Conservation (phyloP, 2,329 filamentous ascomycete species). For the Ceratocystiopsis sp. region DNA sequence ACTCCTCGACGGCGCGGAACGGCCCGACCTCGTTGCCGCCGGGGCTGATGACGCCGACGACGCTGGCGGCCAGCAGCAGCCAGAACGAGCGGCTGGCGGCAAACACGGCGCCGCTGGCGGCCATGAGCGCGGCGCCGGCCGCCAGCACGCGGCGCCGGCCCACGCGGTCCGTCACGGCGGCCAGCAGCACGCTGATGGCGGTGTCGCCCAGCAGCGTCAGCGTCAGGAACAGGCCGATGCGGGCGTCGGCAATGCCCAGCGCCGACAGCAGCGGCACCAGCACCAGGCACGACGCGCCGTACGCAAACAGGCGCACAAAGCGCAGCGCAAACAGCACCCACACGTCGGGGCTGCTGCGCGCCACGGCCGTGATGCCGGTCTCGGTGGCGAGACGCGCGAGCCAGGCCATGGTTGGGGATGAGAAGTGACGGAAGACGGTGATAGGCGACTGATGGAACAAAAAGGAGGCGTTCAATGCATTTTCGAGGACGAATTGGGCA, state of each 20-base stretch:
- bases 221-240: constrained; percentile 48
- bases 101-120: constrained; percentile 37
- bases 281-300: constrained; percentile 40
- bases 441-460: no score
- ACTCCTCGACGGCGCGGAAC: constrained; percentile 45
- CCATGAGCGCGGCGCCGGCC: constrained; percentile 37
- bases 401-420: background rate
- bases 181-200: constrained; percentile 39
- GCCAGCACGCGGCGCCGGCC: constrained; percentile 37
- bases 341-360: constrained; percentile 26
- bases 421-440: no score
- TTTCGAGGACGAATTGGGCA: no score
- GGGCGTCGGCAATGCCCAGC: constrained; percentile 30
- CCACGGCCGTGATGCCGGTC: constrained; percentile 27
- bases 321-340: constrained; percentile 41
- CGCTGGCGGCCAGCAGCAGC: constrained; percentile 37
- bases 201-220: constrained; percentile 44
- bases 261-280: constrained; percentile 37
- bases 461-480: no score
- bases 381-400: constrained; percentile 13
- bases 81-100: constrained; percentile 35
- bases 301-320: constrained; percentile 46
- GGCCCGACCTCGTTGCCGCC: constrained; percentile 48
- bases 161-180: constrained; percentile 35
- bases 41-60: constrained; percentile 47